Percentiles rank a stretch among this genome's conserved stretches.
These are phyloP conservation scores for Aspergillus bridgeri DNA, from an alignment of 495 filamentous ascomycete species.

Conservation along the genomic window DNA sequence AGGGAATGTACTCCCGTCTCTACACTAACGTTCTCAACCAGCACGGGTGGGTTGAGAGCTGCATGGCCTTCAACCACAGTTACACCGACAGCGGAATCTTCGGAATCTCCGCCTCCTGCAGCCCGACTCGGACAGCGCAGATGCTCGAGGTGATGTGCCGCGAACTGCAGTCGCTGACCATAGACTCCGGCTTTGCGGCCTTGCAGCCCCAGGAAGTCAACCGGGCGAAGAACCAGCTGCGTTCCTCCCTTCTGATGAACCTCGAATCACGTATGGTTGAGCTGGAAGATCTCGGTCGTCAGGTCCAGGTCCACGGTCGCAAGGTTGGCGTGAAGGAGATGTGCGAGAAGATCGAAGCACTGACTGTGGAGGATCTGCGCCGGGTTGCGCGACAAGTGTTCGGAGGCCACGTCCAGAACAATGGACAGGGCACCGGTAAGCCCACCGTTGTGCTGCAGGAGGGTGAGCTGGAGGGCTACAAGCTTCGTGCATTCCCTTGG, in stretches of 20 bases:
- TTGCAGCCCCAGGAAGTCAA: slow-evolving; percentile 79
- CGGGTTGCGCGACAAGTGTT: slow-evolving; percentile 81
- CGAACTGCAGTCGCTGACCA: slow-evolving; percentile 73
- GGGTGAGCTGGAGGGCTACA: slow-evolving; percentile 45
- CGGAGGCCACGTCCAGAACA: slow-evolving; percentile 70
- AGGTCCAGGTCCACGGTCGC: slow-evolving; percentile 90
- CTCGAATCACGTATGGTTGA: slow-evolving; percentile 96
- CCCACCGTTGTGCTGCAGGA: slow-evolving; percentile 96
- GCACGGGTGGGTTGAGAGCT: slow-evolving; percentile 92
- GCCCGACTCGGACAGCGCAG: slow-evolving; percentile 64
- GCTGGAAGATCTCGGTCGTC: slow-evolving; percentile 93
- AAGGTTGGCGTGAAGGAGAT: slow-evolving; percentile 92
- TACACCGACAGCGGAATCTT: slow-evolving; percentile 96
- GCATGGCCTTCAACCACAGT: slow-evolving; percentile 92
- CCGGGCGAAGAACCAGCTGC: slow-evolving; percentile 97
- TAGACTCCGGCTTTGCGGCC: slow-evolving; percentile 63
- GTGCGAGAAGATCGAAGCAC: slow-evolving; percentile 76
- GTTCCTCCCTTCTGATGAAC: slow-evolving; percentile 92
- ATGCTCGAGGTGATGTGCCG: slow-evolving; percentile 95
- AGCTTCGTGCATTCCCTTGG: slow-evolving; percentile 63
- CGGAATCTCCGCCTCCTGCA: slow-evolving; percentile 84
- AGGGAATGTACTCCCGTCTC: slow-evolving; percentile 97
- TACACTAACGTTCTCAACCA: slow-evolving; percentile 98
- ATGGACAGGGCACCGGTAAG: slow-evolving; percentile 75
- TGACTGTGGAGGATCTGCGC: slow-evolving; percentile 79